Conservation (phyloP, 108 stramenopile genomes). For the Fragilariopsis cylindrus region DNA sequence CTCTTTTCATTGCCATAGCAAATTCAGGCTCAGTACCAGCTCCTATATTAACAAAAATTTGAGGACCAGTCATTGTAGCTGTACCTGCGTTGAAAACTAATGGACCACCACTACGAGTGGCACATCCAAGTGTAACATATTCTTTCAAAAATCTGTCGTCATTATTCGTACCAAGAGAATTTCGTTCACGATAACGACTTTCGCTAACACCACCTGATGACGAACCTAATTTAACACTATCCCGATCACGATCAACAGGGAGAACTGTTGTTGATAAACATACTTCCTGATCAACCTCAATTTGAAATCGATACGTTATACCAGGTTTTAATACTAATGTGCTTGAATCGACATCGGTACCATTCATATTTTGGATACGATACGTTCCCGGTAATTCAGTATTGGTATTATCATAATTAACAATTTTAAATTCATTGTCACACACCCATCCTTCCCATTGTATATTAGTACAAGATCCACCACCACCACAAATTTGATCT, state of each 20-base stretch:
- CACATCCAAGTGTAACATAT: constrained; percentile 2
- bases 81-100: neutral
- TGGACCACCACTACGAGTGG: neutral
- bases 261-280: neutral
- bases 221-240: neutral
- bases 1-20: neutral
- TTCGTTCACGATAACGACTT: neutral
- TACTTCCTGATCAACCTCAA: constrained; percentile 10
- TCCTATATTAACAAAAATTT: constrained; percentile 2
- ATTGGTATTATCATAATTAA: neutral
- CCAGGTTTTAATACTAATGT: constrained; percentile 15
- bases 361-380: neutral
- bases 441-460: constrained; percentile 48
- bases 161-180: neutral
- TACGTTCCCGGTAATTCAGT: neutral
- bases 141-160: neutral
- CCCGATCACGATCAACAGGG: neutral
- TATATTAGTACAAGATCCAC: constrained; percentile 25
- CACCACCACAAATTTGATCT: constrained; percentile 6
- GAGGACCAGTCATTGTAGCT: neutral
- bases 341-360: neutral
- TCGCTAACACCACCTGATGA: neutral
- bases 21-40: neutral
- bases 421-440: constrained; percentile 40
- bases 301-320: constrained; percentile 35